A percentile compares a stretch with the other conserved stretches of the same genome.
phyloP scores from a whole-genome alignment of 2,329 filamentous ascomycete species.

The Plectosphaerella plurivora region DNA sequence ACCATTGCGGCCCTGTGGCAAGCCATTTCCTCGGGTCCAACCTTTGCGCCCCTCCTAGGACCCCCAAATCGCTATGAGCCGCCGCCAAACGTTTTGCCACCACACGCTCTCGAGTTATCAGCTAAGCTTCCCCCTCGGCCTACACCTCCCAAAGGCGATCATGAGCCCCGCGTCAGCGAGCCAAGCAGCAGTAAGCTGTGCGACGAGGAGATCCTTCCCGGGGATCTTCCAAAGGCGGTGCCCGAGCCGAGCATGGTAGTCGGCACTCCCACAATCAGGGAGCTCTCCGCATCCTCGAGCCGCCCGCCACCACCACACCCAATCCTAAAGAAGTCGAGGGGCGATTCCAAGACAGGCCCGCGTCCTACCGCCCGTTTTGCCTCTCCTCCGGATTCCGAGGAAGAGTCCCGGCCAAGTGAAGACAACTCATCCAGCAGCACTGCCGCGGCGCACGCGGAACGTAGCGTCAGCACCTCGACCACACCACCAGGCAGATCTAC shows the following conservation, averaged over 20 bases:
- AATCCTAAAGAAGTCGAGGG: constrained; percentile 56
- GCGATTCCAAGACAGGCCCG: constrained; percentile 47
- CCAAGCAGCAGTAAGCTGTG: background rate
- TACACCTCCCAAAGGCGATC: no score
- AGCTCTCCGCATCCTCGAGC: constrained; percentile 34
- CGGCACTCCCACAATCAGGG: constrained; percentile 15
- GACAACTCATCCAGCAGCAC: constrained; percentile 38
- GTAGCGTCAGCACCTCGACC: constrained; percentile 17
- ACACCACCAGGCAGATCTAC: constrained; percentile 18
- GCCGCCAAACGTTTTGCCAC: constrained; percentile 13
- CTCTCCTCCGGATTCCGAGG: constrained; percentile 46
- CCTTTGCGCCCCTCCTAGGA: constrained; percentile 50
- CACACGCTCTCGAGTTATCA: background rate
- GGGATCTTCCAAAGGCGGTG: background rate
- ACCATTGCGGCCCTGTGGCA: constrained; percentile 52
- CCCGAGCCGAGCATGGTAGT: background rate
- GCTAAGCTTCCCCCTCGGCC: background rate
- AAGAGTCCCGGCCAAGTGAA: constrained; percentile 28
- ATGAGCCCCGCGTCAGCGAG: no score
- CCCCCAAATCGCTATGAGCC: constrained; percentile 50
- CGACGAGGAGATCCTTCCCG: background rate
- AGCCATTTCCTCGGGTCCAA: constrained; percentile 53
- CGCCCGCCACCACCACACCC: constrained; percentile 47
- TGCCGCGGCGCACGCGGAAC: constrained; percentile 22
- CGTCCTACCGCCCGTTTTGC: constrained; percentile 59